Conservation (phyloP, 208 protist species). For the Hexamita inflata region DNA sequence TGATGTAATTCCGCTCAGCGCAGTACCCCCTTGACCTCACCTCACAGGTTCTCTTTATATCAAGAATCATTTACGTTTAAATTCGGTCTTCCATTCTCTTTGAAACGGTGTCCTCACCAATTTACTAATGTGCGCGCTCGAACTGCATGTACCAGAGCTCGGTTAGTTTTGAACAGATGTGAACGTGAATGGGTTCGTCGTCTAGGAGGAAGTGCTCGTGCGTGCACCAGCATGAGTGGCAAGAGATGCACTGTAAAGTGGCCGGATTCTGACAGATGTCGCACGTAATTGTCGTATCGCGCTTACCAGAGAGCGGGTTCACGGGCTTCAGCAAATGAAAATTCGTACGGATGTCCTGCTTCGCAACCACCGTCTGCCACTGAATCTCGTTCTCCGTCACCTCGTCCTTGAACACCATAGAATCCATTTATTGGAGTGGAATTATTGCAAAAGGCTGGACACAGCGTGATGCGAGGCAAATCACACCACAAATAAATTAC, state of each 20-base stretch:
- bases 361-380: too few species aligned
- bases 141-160: neutral
- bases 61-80: neutral
- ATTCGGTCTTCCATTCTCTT: neutral
- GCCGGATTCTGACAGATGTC: slow-evolving; percentile 10
- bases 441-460: too few species aligned
- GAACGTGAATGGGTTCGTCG: neutral
- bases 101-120: neutral
- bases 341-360: too few species aligned
- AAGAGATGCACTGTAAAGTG: neutral
- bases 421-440: too few species aligned
- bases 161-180: slow-evolving; percentile 13
- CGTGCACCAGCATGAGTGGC: neutral
- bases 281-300: neutral
- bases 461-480: too few species aligned
- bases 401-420: too few species aligned
- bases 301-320: neutral
- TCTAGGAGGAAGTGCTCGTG: slow-evolving; percentile 28
- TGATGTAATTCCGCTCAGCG: neutral
- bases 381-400: too few species aligned
- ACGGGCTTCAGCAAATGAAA: slow-evolving; percentile 5
- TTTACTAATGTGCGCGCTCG: neutral
- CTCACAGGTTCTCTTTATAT: neutral
- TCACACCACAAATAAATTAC: too few species aligned
- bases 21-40: neutral